phyloP scores from a whole-genome alignment of 768 basidiomycete genomes.

The Hygrophoropsis aurantiaca region DNA sequence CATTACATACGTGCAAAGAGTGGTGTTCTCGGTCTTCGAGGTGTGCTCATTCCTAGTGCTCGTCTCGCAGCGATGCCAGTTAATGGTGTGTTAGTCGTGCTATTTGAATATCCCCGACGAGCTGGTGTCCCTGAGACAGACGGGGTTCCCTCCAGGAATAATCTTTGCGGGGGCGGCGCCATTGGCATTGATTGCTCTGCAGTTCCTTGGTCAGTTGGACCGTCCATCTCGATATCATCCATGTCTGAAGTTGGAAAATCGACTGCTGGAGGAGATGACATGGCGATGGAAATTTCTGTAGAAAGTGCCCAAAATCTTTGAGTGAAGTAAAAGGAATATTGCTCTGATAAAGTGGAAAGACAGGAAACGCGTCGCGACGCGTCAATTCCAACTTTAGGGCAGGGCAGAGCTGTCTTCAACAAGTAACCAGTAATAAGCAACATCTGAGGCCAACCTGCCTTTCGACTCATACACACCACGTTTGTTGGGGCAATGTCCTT shows the following conservation, averaged over 20 bases:
- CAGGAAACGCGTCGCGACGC: conserved; percentile 52
- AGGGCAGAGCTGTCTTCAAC: conserved; percentile 30
- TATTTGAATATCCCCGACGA: conserved; percentile 36
- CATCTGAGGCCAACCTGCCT: too few species aligned
- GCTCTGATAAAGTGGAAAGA: conserved; percentile 14
- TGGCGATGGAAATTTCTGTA: conserved; percentile 23
- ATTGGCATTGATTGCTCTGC: conserved; percentile 40
- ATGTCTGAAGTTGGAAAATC: conserved; percentile 63
- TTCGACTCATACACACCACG: too few species aligned
- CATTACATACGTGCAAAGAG: conserved; percentile 51
- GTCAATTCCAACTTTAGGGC: conserved; percentile 51
- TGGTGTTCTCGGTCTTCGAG: conserved; percentile 45
- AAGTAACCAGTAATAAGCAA: too few species aligned
- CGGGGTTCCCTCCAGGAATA: conserved; percentile 57
- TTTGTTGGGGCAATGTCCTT: conserved; percentile 14
- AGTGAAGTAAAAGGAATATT: neutral
- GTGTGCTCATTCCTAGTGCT: conserved; percentile 56
- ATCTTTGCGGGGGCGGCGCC: conserved; percentile 42
- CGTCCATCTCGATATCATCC: conserved; percentile 57
- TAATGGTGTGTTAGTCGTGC: conserved; percentile 43
- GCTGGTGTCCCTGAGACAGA: conserved; percentile 52
- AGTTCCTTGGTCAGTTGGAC: conserved; percentile 21
- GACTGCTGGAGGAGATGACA: conserved; percentile 66
- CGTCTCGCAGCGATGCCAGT: conserved; percentile 48
- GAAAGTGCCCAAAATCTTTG: neutral